These are phyloP conservation scores for Rhodotorula sp. DNA, from an alignment of 1,284 basidiomycete species.

Conservation along the genomic window DNA sequence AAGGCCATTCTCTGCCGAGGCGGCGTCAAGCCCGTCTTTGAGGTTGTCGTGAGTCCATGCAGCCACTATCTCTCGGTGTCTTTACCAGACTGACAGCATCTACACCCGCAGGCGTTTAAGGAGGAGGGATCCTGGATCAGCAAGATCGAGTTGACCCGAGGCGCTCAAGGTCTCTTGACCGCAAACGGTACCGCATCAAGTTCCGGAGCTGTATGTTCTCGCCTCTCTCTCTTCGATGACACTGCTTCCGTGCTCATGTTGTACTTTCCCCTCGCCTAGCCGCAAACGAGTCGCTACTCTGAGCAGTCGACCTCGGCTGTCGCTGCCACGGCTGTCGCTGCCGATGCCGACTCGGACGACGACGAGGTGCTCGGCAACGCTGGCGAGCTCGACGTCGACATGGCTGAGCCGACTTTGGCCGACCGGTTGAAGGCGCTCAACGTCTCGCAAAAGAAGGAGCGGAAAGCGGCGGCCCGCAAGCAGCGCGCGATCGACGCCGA, in stretches of 20 bases:
- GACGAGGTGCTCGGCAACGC: slow-evolving; percentile 41
- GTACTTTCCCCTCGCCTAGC: slow-evolving; percentile 14
- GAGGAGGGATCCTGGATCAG: slow-evolving; percentile 29
- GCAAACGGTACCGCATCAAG: slow-evolving; percentile 19
- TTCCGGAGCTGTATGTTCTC: slow-evolving; percentile 62
- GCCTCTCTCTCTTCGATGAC: background rate
- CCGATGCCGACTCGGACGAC: slow-evolving; percentile 39
- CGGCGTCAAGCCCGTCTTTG: slow-evolving; percentile 39
- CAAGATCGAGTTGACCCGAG: slow-evolving; percentile 33
- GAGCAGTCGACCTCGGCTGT: slow-evolving; percentile 25
- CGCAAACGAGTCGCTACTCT: slow-evolving; percentile 33
- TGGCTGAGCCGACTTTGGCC: slow-evolving; percentile 84
- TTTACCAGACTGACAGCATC: background rate
- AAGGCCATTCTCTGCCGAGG: slow-evolving; percentile 25
- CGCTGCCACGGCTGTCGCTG: slow-evolving; percentile 19
- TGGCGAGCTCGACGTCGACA: slow-evolving; percentile 68
- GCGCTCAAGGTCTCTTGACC: slow-evolving; percentile 16
- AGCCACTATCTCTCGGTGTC: too few species aligned
- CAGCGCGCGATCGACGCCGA: slow-evolving; percentile 40
- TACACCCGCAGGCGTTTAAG: slow-evolving; percentile 13
- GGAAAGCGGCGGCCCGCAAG: slow-evolving; percentile 46
- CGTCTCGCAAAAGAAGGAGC: slow-evolving; percentile 52
- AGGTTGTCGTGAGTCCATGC: slow-evolving; percentile 22
- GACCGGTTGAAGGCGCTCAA: slow-evolving; percentile 75
- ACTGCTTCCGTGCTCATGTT: background rate